Evolutionary conservation across 2,329 filamentous ascomycete species (phyloP).

Genomic region (Cytospora mali): DNA sequence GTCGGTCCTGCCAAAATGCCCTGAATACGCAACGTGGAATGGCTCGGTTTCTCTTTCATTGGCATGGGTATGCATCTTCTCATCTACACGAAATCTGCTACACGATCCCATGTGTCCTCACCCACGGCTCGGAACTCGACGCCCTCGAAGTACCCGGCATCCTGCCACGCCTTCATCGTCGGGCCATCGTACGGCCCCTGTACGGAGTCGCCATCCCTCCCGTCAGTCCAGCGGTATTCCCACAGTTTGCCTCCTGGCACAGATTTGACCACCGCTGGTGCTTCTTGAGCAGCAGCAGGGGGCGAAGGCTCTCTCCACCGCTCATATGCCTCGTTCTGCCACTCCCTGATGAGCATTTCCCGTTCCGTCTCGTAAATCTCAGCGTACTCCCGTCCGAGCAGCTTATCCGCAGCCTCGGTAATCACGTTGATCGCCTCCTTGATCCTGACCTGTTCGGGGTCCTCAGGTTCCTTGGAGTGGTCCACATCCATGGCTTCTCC

Average conservation of each 20-base stretch:
- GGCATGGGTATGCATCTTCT: not conserved
- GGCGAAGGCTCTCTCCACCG: constrained; percentile 64
- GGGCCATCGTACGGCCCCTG: constrained; percentile 86
- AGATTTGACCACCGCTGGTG: constrained; percentile 33
- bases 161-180: constrained; percentile 89
- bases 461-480: constrained; percentile 54
- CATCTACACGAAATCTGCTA: constrained; percentile 36
- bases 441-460: constrained; percentile 69
- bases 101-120: constrained; percentile 56
- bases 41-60: not conserved
- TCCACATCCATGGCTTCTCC: constrained; percentile 72
- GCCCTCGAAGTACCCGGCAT: constrained; percentile 91
- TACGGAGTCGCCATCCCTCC: constrained; percentile 73
- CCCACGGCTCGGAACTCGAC: constrained; percentile 74
- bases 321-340: constrained; percentile 82
- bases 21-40: not conserved
- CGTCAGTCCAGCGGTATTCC: constrained; percentile 94
- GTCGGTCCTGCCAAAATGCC: not conserved
- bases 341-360: constrained; percentile 81
- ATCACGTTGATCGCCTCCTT: constrained; percentile 78
- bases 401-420: constrained; percentile 85
- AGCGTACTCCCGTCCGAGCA: constrained; percentile 78
- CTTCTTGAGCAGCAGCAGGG: constrained; percentile 4
- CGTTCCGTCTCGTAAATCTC: constrained; percentile 93
- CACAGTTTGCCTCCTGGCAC: constrained; percentile 55